Evolutionary conservation across 371 early-diverging fungal species (phyloP).

Genomic region (Syncephalastrum racemosum): DNA sequence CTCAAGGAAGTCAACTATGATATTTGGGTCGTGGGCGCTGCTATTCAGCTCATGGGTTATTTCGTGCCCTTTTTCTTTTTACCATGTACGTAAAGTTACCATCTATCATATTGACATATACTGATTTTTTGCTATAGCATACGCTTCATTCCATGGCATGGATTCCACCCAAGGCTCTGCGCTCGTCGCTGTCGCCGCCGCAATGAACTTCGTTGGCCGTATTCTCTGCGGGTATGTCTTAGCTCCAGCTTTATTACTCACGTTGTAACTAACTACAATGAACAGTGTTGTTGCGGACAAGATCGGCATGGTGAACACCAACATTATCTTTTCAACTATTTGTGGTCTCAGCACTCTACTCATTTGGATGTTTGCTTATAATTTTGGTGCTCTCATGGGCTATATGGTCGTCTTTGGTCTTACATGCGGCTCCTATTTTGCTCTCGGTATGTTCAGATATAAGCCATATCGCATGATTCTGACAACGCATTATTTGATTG

Average conservation of each 20-base stretch:
- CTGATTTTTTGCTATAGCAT: constrained; percentile 14
- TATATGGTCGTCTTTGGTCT: constrained; percentile 43
- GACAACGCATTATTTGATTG: neutral
- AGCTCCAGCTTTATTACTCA: no score
- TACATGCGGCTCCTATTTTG: constrained; percentile 40
- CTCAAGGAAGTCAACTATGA: constrained; percentile 13
- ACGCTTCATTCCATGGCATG: constrained; percentile 33
- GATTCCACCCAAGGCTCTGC: constrained; percentile 29
- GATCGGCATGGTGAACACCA: constrained; percentile 45
- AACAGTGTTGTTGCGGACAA: constrained; percentile 41
- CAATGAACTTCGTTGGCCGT: constrained; percentile 61
- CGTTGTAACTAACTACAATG: no score
- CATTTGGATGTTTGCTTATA: constrained; percentile 53
- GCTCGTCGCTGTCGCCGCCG: constrained; percentile 43
- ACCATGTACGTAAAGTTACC: constrained; percentile 22
- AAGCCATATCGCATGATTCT: neutral
- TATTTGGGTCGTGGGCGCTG: neutral
- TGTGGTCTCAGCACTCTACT: constrained; percentile 29
- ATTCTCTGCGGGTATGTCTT: constrained; percentile 28
- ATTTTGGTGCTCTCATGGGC: constrained; percentile 36
- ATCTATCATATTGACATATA: neutral
- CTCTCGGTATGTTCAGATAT: constrained; percentile 16
- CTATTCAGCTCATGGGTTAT: constrained; percentile 1
- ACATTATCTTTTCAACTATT: constrained; percentile 31
- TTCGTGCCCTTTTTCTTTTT: constrained; percentile 39